Base-by-base conservation (phyloP, 2,329 filamentous ascomycete genomes). In the Fusarium sororula region DNA sequence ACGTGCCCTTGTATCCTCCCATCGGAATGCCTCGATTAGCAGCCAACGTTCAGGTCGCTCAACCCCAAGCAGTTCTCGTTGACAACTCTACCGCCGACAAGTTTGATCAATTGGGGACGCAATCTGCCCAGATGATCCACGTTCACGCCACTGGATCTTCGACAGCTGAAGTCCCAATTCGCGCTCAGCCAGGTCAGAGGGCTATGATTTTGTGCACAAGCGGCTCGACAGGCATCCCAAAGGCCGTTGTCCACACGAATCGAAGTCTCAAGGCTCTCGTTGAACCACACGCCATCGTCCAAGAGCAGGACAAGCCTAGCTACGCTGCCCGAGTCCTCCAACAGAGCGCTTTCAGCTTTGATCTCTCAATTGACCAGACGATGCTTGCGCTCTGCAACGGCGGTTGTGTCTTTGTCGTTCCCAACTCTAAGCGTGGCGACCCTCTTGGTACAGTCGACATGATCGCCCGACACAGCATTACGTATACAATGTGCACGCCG, bases 301-400 rank as follows among this genome's bases (percentile, higher is more conserved):
- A 68, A 30, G 41, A 41, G 2, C 62, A 66, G 17, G 37, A 55
- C 20, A 58, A 66, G 13, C 60, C 60, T 4, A 48, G 41, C 18
- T 65, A 68, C 15, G 47, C 63, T 3, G 17, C 47, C 1, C 32
- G 62, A 28, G 54, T 72, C 11, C 60, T 73, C 1, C 70, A 73
- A 26, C 68, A 72, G 26, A 73, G 70, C 32, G 66, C 70, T 10
- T 63, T 63, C 26, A 68, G 70, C 2, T 73, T 73, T 10, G 70
- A 73, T 17, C 45, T 73, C 15, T 73, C 70, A 8, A 53, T 72
- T 12, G 48, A 50, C 3, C 70, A 73, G 38, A 48, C 55, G 6
- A 56, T 73, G 18, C 39, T 63, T 3, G 68, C 68, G 3, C 55
- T 73, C 12, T 54, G 44, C 7, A 63, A 65, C 13, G 70, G 70